These are phyloP conservation scores for Stromatinia cepivora DNA, from an alignment of 2,329 filamentous ascomycete species.

Conservation along the genomic window DNA sequence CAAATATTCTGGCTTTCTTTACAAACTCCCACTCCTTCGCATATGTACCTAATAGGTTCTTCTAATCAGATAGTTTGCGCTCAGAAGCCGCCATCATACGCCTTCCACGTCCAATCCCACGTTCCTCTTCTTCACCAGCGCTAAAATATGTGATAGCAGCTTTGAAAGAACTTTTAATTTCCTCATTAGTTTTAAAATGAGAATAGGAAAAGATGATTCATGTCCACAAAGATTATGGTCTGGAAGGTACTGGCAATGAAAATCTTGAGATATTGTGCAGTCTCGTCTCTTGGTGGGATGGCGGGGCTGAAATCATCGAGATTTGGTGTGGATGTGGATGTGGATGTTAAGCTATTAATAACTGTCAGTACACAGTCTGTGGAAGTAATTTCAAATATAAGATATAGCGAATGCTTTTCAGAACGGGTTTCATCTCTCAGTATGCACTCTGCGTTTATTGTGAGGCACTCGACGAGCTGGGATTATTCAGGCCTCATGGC, in stretches of 20 bases:
- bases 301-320: too few species aligned
- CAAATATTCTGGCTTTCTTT: neutral
- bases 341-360: neutral
- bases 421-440: conserved; percentile 71
- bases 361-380: neutral
- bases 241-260: neutral
- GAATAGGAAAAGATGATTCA: neutral
- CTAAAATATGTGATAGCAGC: neutral
- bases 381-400: neutral
- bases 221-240: neutral
- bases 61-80: neutral
- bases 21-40: neutral
- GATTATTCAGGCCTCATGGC: conserved; percentile 92
- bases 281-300: neutral
- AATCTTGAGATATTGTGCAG: neutral
- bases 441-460: conserved; percentile 71
- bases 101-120: neutral
- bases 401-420: conserved; percentile 30
- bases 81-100: neutral
- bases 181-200: neutral
- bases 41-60: neutral
- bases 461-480: conserved; percentile 99
- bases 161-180: neutral
- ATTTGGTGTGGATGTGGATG: neutral
- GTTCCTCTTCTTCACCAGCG: neutral